phyloP scores from a whole-genome alignment of 2,329 filamentous ascomycete genomes.

The Epichloe glyceriae region DNA sequence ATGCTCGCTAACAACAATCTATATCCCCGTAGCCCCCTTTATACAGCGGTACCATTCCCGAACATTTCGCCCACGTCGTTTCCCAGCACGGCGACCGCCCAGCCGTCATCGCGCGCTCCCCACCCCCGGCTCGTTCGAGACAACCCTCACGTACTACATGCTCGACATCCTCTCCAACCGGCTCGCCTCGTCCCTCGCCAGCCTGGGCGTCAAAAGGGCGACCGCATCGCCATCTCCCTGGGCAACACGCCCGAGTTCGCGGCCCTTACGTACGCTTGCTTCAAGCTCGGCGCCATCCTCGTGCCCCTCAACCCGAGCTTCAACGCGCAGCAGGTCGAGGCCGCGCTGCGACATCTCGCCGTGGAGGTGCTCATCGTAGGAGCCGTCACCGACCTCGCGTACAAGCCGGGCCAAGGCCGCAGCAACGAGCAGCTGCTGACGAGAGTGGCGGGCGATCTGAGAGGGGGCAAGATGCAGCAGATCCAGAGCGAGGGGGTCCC shows the following conservation, averaged over 20 bases:
- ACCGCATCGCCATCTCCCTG: slow-evolving; percentile 73
- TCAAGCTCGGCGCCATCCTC: slow-evolving; percentile 86
- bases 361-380: slow-evolving; percentile 67
- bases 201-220: slow-evolving; percentile 67
- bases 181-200: slow-evolving; percentile 56
- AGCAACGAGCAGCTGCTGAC: slow-evolving; percentile 37
- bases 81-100: slow-evolving; percentile 48
- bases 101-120: slow-evolving; percentile 39
- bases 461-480: slow-evolving; percentile 11
- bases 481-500: slow-evolving; percentile 42
- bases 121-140: slow-evolving; percentile 36
- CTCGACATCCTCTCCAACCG: slow-evolving; percentile 67
- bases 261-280: slow-evolving; percentile 74
- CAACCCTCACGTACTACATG: slow-evolving; percentile 56
- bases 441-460: slow-evolving; percentile 30
- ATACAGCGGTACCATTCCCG: slow-evolving; percentile 53
- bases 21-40: slow-evolving; percentile 45
- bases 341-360: slow-evolving; percentile 64
- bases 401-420: slow-evolving; percentile 40
- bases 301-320: slow-evolving; percentile 92
- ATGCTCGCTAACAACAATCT: not conserved
- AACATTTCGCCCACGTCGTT: slow-evolving; percentile 58
- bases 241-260: slow-evolving; percentile 80
- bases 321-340: slow-evolving; percentile 62
- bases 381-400: slow-evolving; percentile 75